Evolutionary conservation across 2,329 filamentous ascomycete species (phyloP).

Genomic region (Tricladium varicosporioides): DNA sequence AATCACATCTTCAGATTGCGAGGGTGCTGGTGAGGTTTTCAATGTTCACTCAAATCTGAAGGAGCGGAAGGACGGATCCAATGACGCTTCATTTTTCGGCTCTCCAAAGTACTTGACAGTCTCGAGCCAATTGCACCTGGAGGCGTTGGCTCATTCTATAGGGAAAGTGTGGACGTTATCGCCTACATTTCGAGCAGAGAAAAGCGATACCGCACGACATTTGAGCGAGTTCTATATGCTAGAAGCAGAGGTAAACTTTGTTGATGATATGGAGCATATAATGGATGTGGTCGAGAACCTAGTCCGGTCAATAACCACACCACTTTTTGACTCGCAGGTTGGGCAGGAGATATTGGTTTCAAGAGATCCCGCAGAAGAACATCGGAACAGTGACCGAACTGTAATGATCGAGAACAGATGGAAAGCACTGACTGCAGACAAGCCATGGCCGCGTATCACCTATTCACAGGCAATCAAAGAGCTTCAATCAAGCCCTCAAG

Average conservation of each 20-base stretch:
- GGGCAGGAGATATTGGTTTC: slow-evolving; percentile 48
- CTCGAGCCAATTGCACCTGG: slow-evolving; percentile 89
- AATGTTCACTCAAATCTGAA: slow-evolving; percentile 46
- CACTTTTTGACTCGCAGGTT: slow-evolving; percentile 44
- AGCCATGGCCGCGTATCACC: slow-evolving; percentile 74
- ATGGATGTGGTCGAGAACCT: slow-evolving; percentile 81
- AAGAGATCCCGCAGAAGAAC: not conserved
- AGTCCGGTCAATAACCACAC: slow-evolving; percentile 55
- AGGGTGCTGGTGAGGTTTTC: slow-evolving; percentile 94
- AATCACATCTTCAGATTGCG: slow-evolving; percentile 95
- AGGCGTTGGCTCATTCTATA: slow-evolving; percentile 84
- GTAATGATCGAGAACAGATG: slow-evolving; percentile 56
- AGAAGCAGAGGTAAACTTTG: slow-evolving; percentile 84
- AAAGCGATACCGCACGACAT: slow-evolving; percentile 89
- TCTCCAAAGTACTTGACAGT: slow-evolving; percentile 93
- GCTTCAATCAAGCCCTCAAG: slow-evolving; percentile 56
- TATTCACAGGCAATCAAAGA: slow-evolving; percentile 75
- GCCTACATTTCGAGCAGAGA: slow-evolving; percentile 90
- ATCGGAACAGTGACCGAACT: slow-evolving; percentile 43
- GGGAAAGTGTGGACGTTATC: slow-evolving; percentile 92
- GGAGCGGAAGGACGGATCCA: slow-evolving; percentile 29
- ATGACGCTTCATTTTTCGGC: slow-evolving; percentile 68
- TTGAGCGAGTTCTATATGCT: slow-evolving; percentile 99
- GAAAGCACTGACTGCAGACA: slow-evolving; percentile 56
- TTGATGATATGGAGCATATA: slow-evolving; percentile 64